Evolutionary conservation across 2,329 filamentous ascomycete genomes (phyloP).

Genomic region (Calonectria crousiana): DNA sequence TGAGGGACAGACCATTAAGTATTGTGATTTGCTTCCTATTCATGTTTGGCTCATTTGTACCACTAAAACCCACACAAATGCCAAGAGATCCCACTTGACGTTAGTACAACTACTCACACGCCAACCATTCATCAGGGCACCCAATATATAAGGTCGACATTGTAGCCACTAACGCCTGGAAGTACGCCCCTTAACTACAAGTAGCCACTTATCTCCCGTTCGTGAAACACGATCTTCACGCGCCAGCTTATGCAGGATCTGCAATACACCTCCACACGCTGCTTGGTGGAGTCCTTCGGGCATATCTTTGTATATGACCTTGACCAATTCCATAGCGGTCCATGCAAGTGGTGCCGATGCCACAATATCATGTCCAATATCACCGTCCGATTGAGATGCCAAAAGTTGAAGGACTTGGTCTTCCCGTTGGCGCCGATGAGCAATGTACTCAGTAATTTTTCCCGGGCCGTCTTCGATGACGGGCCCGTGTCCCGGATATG

Average conservation of each 20-base stretch:
- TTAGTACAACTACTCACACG: background rate
- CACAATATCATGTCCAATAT: slow-evolving; percentile 44
- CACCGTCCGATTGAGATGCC: slow-evolving; percentile 45
- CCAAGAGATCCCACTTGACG: background rate
- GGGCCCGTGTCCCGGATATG: slow-evolving; percentile 90
- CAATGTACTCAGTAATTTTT: slow-evolving; percentile 86
- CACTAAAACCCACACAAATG: background rate
- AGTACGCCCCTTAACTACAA: slow-evolving; percentile 39
- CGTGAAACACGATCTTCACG: slow-evolving; percentile 75
- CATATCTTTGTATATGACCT: slow-evolving; percentile 85
- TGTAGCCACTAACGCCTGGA: slow-evolving; percentile 34
- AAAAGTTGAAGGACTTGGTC: slow-evolving; percentile 79
- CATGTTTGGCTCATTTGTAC: background rate
- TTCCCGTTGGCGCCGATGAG: slow-evolving; percentile 84
- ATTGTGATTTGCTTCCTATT: background rate
- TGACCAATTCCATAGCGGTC: slow-evolving; percentile 86
- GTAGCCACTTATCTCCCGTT: slow-evolving; percentile 47
- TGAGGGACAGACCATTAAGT: background rate
- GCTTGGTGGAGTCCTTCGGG: slow-evolving; percentile 80
- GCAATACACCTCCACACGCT: slow-evolving; percentile 80
- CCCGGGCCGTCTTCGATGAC: slow-evolving; percentile 78
- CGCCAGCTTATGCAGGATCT: slow-evolving; percentile 84
- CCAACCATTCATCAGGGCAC: background rate
- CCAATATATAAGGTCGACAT: background rate
- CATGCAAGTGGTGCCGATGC: slow-evolving; percentile 56